Evolutionary conservation across 73 alveolate genomes (phyloP), one percentile per base, ranked within the genome.

Genomic region (Paramecium caudatum): DNA sequence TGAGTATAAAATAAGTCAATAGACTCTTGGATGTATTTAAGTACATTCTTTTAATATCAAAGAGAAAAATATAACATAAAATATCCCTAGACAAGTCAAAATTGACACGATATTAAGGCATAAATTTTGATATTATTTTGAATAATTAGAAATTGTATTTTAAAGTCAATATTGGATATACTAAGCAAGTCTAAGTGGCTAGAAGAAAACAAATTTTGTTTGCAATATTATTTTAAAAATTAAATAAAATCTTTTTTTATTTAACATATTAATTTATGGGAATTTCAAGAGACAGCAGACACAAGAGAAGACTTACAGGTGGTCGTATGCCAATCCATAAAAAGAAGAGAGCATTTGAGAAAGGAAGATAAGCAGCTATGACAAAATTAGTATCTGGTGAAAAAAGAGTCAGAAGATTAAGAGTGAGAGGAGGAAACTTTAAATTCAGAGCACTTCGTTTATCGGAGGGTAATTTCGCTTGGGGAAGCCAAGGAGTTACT

Each of bases 251-350:
- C 80, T 55, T 55, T 55, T 55, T 55, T 19, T 55, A 55, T 55
- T 49, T 21, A 49, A 49, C 23, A 19, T 27, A 55, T 49, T 55
- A 55, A 55, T 43, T 55, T 23, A 97, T 97, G 99, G 99, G 99
- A 78, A 96, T 97, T 83, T 91, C 98, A 55, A 94, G 99, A 85
- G 99, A 97, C 93, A 94, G 98, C 55, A 94, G 98, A 85, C 98
- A 95, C 94, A 97, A 97, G 96, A 93, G 97, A 84, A 96, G 99
- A 95, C 95, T 94, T 83, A 96, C 99, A 33, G 99, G 99, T 32
- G 99, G 99, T 15, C 96, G 99, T 68, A 97, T 97, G 99, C 99
- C 99, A 84, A 94, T 97, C 91, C 99, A 97, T 95, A 82, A 95
- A 94, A 98, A 98, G 98, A 98, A 98, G 96, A 97, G 99, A 90